Evolutionary conservation across 768 basidiomycete genomes (phyloP), one percentile per base, ranked within the genome.

Genomic region (Lyophyllum shimeji): DNA sequence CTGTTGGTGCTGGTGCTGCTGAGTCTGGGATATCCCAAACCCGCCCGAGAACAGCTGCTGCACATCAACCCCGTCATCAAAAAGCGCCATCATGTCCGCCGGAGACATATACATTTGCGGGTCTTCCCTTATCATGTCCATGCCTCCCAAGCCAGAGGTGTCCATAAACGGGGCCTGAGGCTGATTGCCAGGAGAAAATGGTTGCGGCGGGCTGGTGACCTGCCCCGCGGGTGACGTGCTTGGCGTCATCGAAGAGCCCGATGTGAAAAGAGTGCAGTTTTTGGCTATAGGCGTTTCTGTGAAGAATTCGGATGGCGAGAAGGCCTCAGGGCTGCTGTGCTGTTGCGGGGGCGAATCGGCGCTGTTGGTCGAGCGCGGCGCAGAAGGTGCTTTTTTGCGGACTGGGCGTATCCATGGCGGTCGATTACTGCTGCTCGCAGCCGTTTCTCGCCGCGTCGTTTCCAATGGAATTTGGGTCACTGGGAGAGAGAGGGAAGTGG

Each of bases 391-490:
- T 75, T 89, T 90, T 69, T 90, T 93, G 57, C 86, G 88, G 7
- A 94, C 86, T 7, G 93, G 94, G 46, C 93, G 84, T 56, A 95
- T 83, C 93, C 94, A 96, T 7, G 93, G 89, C 11, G 87, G 89
- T 15, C 93, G 81, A 2, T 76, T 74, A 2, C 76, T 74, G 40
- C 72, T 77, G 43, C 78, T 78, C 15, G 69, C 58, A 13, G 70
- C 60, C 12, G 76, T 76, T 21, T 86, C 82, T 49, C 79, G 78
- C 23, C 78, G 78, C 27, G 81, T 76, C 0, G 85, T 77, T 63
- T 95, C 92, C 47, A 95, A 80, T 46, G 94, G 93, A 59, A 95
- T 93, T 67, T 90, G 87, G 2, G 92, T 93, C 63, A 89, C 87
- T 90, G 44, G 33, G 25, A 21, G 24, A 49, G 24, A 49, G 42